phyloP scores from a whole-genome alignment of 2,329 filamentous ascomycete genomes.

The Scedosporium apiospermum region DNA sequence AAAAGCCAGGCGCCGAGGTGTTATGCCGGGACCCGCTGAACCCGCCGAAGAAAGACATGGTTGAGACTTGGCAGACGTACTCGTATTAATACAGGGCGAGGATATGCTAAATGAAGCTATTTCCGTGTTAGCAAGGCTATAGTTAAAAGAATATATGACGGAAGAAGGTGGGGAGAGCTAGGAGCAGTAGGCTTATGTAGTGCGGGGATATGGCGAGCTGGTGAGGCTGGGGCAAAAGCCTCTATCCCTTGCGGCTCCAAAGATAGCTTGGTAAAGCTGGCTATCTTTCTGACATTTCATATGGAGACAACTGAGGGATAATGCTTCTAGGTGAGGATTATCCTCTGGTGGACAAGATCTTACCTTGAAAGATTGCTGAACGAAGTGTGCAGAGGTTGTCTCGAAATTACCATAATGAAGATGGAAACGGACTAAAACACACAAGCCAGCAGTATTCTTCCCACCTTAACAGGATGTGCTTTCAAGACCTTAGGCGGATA shows the following conservation, averaged over 20 bases:
- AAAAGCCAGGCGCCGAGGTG: slow-evolving; percentile 66
- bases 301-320: background rate
- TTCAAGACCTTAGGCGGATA: background rate
- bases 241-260: too few relatives aligned
- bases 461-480: background rate
- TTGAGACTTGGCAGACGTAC: background rate
- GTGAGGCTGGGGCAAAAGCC: background rate
- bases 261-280: too few relatives aligned
- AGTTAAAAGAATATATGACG: background rate
- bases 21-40: slow-evolving; percentile 69
- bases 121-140: background rate
- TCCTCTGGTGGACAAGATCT: background rate
- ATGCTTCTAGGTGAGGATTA: background rate
- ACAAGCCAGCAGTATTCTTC: background rate
- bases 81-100: slow-evolving; percentile 9
- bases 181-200: background rate
- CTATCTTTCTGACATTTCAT: too few relatives aligned
- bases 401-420: slow-evolving; percentile 4
- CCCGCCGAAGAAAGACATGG: slow-evolving; percentile 80
- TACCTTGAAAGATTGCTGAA: background rate
- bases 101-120: background rate
- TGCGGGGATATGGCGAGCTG: background rate
- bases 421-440: background rate
- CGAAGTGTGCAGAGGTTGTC: background rate
- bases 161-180: background rate